These are phyloP conservation scores for Phytopythium aichiense DNA, from an alignment of 352 stramenopile species.

Conservation along the genomic window DNA sequence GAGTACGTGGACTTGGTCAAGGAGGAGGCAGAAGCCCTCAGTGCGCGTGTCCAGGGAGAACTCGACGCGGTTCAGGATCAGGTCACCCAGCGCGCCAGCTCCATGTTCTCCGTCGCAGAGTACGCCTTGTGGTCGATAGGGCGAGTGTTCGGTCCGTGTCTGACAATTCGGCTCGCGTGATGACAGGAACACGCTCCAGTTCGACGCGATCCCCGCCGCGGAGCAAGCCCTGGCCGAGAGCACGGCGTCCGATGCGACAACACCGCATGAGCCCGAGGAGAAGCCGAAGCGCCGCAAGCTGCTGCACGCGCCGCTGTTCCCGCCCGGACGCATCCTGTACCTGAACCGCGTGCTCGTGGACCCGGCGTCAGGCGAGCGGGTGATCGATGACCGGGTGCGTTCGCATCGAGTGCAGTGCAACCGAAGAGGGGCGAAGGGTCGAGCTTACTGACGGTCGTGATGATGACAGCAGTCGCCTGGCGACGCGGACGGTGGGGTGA, in stretches of 20 bases:
- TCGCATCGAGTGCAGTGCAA: not conserved
- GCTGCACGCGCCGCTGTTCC: conserved; percentile 58
- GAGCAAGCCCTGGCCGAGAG: not conserved
- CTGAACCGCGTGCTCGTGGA: conserved; percentile 35
- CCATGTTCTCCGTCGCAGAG: conserved; percentile 8
- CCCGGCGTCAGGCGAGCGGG: conserved; percentile 7
- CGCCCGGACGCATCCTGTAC: conserved; percentile 68
- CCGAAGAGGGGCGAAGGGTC: not conserved
- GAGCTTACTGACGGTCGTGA: not conserved
- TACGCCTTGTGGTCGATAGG: not conserved
- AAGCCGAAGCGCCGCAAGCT: conserved; percentile 9
- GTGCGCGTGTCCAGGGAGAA: conserved; percentile 40
- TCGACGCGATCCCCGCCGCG: not conserved
- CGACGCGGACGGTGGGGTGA: not conserved
- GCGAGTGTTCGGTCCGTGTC: not conserved
- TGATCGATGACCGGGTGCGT: conserved; percentile 4
- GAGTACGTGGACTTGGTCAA: conserved; percentile 57
- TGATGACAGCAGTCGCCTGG: not conserved
- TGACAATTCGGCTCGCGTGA: not conserved
- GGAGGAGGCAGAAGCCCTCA: conserved; percentile 42
- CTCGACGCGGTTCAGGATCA: conserved; percentile 35
- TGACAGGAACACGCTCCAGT: conserved; percentile 1
- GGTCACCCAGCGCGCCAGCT: conserved; percentile 9
- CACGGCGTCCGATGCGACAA: not conserved
- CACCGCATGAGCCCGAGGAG: not conserved